Base-by-base conservation (phyloP, 1,284 basidiomycete genomes). In the Moniliella sp. region DNA sequence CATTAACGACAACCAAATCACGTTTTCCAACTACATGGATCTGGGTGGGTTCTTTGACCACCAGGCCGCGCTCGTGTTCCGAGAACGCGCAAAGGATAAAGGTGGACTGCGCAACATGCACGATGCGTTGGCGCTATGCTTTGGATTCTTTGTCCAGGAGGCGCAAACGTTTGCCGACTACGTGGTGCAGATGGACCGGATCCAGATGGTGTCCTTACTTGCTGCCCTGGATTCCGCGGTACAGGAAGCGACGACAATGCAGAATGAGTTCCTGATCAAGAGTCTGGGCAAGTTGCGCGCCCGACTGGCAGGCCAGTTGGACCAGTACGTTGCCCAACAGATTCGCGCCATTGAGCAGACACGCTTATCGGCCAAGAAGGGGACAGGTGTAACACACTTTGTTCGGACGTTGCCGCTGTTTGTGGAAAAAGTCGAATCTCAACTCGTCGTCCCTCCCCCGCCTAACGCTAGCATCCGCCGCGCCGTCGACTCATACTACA, bases 1-100 rank as follows among this genome's bases (percentile, higher is more conserved):
- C 55, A 78, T 91, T 54, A 61, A 61, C 37, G 81, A 88, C 50
- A 72, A 74, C 27, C 74, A 74, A 15, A 40, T 61, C 34, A 93
- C 88, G 0, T 97, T 84, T 61, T 88, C 88, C 5, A 88, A 94
- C 62, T 86, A 91, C 50, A 81, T 84, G 73, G 74, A 76, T 30
- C 65, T 97, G 39, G 88, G 94, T 57, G 79, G 75, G 34, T 94
- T 91, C 63, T 94, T 93, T 66, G 69, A 80, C 15, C 69, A 86
- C 23, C 78, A 91, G 50, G 88, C 88, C 2, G 69, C 76, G 5
- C 48, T 44, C 1, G 35, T 48, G 23, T 52, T 54, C 28, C 41
- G 38, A 7, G 18, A 34, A 28, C n/a, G n/a, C n/a, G 33, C 18
- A 12, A 17, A 16, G 12, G 12, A 27, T 7, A 27, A 29, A 0